Evolutionary conservation across 805 yeast species (phyloP), one percentile per base, ranked within the genome.

Genomic region (Wickerhamomyces silvicola): DNA sequence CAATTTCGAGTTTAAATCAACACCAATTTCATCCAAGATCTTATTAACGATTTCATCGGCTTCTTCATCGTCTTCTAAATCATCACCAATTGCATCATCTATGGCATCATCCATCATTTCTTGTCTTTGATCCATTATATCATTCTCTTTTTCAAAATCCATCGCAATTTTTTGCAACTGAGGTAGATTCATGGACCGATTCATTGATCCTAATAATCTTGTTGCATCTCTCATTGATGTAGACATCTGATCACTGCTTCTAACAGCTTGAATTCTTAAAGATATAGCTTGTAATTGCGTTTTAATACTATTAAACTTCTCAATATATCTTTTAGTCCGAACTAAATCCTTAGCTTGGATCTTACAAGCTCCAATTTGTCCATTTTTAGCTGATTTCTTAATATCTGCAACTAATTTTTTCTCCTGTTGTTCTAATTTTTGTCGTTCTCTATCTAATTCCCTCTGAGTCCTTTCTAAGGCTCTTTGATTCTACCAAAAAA

Each of bases 61-160:
- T 56, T 88, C 95, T 43, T 81, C 92, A 41, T 82, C 94, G 39
- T 83, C 94, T 16, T 73, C 86, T 36, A 84, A 76, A 48, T 85
- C 97, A 49, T 80, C 86, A 33, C 81, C 95, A 92, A 92, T 86
- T 13, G 92, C 83, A 56, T 90, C 96, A 54, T 92, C 99, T 48
- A 92, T 81, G 13, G 96, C 94, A 54, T 92, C 98, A 54, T 92
- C 98, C 82, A 92, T 92, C 75, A 94, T 85, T 56, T 94, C 99
- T 58, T 94, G 97, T 51, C 95, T 80, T 62, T 92, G 98, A 57
- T 90, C 97, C 97, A 92, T 92, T 47, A 94, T 64, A 54, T 94
- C 98, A 58, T 83, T 85, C 52, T 90, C 95, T 49, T 75, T 78
- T 50, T 92, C 95, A 57, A 92, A 92, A 49, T 92, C 97, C 82